Conservation (phyloP, 2,329 filamentous ascomycete genomes). For the Emmonsiellopsis sp. region DNA sequence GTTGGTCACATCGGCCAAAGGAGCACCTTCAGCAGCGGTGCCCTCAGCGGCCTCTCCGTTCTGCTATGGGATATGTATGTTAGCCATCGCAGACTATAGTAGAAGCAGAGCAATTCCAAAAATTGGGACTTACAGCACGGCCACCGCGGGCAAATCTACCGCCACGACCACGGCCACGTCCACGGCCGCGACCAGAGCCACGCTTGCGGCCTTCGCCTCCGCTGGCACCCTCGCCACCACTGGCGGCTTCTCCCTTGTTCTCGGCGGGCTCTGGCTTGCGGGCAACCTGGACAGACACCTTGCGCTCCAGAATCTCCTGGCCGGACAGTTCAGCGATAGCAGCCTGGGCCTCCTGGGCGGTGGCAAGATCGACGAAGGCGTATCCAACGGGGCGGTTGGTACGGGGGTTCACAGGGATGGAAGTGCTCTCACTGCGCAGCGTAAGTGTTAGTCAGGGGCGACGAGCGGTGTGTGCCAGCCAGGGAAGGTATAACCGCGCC, state of each 20-base stretch:
- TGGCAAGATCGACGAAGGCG: constrained; percentile 96
- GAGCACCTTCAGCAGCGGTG: constrained; percentile 43
- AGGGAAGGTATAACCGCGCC: neutral
- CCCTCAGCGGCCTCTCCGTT: constrained; percentile 31
- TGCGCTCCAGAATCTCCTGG: constrained; percentile 95
- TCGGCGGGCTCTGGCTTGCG: constrained; percentile 86
- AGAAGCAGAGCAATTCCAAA: neutral
- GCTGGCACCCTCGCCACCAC: constrained; percentile 63
- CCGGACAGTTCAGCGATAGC: constrained; percentile 93
- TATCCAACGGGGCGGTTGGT: constrained; percentile 98
- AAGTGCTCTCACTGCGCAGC: constrained; percentile 76
- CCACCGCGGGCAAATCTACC: constrained; percentile 59
- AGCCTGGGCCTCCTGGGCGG: constrained; percentile 85
- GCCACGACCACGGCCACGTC: constrained; percentile 50
- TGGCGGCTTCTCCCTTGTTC: constrained; percentile 62
- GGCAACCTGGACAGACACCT: constrained; percentile 97
- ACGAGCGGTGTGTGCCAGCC: too few species aligned
- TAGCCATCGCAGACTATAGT: neutral
- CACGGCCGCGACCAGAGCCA: constrained; percentile 49
- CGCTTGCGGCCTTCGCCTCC: constrained; percentile 55
- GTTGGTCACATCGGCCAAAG: constrained; percentile 52
- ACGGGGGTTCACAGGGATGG: constrained; percentile 98
- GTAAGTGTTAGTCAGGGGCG: neutral
- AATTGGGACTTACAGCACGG: constrained; percentile 47
- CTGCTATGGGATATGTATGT: constrained; percentile 8